phyloP scores from a whole-genome alignment of 1,139 yeast genomes.

The Debaryomyces sp. region DNA sequence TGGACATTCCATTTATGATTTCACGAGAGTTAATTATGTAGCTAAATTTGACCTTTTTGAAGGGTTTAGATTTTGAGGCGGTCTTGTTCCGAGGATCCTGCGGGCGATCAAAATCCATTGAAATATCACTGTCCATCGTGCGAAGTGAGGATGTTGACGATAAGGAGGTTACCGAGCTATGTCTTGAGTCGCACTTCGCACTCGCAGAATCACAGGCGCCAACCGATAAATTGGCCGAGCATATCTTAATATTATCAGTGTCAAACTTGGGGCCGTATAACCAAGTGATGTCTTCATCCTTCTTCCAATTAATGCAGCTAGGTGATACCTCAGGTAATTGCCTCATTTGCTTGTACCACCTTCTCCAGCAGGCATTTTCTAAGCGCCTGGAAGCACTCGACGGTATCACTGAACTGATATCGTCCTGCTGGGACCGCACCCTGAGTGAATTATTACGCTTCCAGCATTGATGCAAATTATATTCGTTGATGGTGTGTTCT shows the following conservation, averaged over 20 bases:
- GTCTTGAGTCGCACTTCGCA: conserved; percentile 2
- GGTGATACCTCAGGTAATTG: conserved; percentile 36
- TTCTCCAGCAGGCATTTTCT: conserved; percentile 46
- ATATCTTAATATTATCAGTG: conserved; percentile 5
- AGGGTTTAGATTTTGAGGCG: conserved; percentile 8
- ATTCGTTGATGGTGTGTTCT: conserved; percentile 18
- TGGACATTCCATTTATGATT: conserved; percentile 42
- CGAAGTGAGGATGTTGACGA: conserved; percentile 4
- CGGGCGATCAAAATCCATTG: neutral
- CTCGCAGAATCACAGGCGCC: neutral
- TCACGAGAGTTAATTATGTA: conserved; percentile 47
- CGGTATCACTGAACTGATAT: conserved; percentile 28
- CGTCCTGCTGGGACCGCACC: conserved; percentile 20
- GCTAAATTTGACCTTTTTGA: conserved; percentile 41
- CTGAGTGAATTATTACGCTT: conserved; percentile 24
- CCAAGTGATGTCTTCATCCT: conserved; percentile 49
- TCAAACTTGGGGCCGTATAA: conserved; percentile 46
- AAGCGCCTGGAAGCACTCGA: conserved; percentile 32
- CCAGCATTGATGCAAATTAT: conserved; percentile 29
- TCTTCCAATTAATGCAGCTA: conserved; percentile 45
- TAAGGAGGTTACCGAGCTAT: conserved; percentile 3
- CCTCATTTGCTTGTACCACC: conserved; percentile 38
- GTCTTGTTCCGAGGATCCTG: neutral
- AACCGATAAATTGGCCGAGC: neutral
- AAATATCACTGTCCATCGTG: conserved; percentile 1